Base-by-base conservation (phyloP, 495 filamentous ascomycete species). In the Penicillium crystallinum region DNA sequence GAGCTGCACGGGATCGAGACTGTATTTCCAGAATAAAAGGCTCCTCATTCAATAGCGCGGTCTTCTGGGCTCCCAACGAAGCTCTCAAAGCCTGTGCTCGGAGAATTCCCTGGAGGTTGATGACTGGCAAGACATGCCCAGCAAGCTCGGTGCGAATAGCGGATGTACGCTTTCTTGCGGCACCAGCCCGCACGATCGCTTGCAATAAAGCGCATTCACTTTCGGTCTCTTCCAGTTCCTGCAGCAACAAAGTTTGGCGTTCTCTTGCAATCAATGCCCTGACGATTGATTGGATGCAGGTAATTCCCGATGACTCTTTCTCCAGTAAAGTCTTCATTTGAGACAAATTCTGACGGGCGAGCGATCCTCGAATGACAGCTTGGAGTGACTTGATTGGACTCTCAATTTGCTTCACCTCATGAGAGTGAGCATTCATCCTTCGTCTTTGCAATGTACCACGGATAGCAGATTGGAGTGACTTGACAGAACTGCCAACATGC, bases 381-480 rank as follows among this genome's bases (percentile, higher is more conserved):
- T 78, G 75, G 34, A 78, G 53, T 7, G 55, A 58, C 34, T 63
- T 62, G 14, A 75, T 55, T 7, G 47, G 49, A 17, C 50, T 56
- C 39, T 58, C 61, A 30, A 58, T 54, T 38, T 71, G 39, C 39
- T 70, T 54, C 7, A 75, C 67, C 43, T 84, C 75, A 15, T 77
- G 69, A 23, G 80, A 68, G 61, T 89, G 83, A 18, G 62, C 65
- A 40, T 54, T 57, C 46, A 86, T 49, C 36, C 68, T 68, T 56
- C 36, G 55, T 71, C 74, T 51, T 51, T 70, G 64, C n/a, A 86
- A 61, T 41, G 76, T 73, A 15, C 81, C 83, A 36, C 85, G 76
- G 56, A 85, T 80, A 14, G 76, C 80, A 22, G 89, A 86, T 71
- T 96, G 91, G 14, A 96, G 76, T 49, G 75, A 69, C 38, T 68